phyloP scores from a whole-genome alignment of 2,329 filamentous ascomycete genomes.

The Chaetoscypha palmicola region DNA sequence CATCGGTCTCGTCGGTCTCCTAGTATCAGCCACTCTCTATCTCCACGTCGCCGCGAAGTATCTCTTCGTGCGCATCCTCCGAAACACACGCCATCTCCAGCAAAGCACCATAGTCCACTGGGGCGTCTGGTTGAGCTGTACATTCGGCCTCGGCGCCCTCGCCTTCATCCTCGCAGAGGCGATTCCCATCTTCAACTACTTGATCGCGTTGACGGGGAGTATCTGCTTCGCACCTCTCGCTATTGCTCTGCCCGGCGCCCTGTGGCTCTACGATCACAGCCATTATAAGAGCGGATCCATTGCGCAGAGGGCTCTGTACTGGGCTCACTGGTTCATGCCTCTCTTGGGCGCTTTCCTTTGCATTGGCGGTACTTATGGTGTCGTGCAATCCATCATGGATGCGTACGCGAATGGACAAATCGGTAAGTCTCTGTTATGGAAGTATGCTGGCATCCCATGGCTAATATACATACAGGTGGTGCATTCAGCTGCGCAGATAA shows the following conservation, averaged over 20 bases:
- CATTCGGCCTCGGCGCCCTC: conserved; percentile 35
- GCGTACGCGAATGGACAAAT: conserved; percentile 37
- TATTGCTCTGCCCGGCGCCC: conserved; percentile 40
- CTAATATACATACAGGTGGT: conserved; percentile 17
- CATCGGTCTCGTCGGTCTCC: conserved; percentile 47
- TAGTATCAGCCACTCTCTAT: conserved; percentile 38
- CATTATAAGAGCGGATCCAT: conserved; percentile 33
- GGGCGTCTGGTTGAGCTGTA: conserved; percentile 44
- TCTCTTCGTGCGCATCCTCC: conserved; percentile 47
- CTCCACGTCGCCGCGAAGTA: conserved; percentile 48
- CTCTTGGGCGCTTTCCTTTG: conserved; percentile 34
- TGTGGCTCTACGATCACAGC: conserved; percentile 45
- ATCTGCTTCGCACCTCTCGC: conserved; percentile 45
- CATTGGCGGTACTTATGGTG: conserved; percentile 38
- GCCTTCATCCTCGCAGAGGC: conserved; percentile 46
- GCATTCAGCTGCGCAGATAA: conserved; percentile 46
- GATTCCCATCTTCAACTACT: conserved; percentile 48
- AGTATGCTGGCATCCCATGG: too few species aligned
- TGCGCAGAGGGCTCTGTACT: conserved; percentile 26
- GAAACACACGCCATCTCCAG: conserved; percentile 44
- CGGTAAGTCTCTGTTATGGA: conserved; percentile 12
- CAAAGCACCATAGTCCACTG: conserved; percentile 45
- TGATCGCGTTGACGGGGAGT: conserved; percentile 42
- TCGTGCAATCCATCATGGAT: conserved; percentile 43
- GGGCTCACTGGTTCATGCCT: conserved; percentile 33